These are phyloP conservation scores for Clathrospora elynae DNA, from an alignment of 2,329 filamentous ascomycete species.

Conservation along the genomic window DNA sequence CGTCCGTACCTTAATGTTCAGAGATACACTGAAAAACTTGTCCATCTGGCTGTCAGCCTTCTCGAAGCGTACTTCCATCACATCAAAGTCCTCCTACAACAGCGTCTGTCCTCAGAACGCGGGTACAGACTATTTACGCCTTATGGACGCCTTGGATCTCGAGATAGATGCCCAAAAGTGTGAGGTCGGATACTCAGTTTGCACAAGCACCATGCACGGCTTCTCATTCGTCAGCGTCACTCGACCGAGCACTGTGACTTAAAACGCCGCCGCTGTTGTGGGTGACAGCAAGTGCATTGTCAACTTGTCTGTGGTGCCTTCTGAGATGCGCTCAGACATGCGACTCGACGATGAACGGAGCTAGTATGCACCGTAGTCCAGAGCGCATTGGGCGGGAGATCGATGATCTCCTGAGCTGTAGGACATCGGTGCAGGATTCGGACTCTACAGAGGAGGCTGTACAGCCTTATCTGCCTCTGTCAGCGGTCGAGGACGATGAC, in stretches of 20 bases:
- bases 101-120: not conserved
- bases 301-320: not conserved
- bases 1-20: not conserved
- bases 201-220: not conserved
- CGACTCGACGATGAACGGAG: not conserved
- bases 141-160: conserved; percentile 2
- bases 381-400: not conserved
- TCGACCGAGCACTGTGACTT: not conserved
- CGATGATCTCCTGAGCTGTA: not conserved
- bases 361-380: not conserved
- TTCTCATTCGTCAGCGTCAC: not conserved
- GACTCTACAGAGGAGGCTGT: not conserved
- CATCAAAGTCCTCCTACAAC: conserved; percentile 11
- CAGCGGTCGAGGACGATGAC: not conserved
- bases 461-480: not conserved
- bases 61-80: conserved; percentile 1
- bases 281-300: not conserved
- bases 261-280: not conserved
- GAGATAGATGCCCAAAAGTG: not conserved
- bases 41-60: conserved; percentile 2
- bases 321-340: not conserved
- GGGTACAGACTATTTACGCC: not conserved
- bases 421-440: not conserved
- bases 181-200: not conserved
- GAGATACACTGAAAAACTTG: not conserved